phyloP scores from a whole-genome alignment of 345 rosid genomes.

The Gossypium longicalyx region DNA sequence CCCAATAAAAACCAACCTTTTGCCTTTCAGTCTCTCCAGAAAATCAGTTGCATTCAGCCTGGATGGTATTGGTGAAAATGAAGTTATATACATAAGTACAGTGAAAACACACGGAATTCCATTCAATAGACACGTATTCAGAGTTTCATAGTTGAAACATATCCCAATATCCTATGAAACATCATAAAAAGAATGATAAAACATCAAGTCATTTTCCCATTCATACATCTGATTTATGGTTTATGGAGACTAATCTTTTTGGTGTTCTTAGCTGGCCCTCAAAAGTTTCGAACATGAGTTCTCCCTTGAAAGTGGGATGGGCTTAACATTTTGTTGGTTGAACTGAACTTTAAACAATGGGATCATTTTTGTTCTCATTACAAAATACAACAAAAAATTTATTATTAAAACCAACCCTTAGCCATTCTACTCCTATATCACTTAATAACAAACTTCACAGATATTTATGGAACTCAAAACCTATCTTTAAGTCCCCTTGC shows the following conservation, averaged over 20 bases:
- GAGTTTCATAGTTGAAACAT: background rate
- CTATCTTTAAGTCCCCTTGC: too few relatives aligned
- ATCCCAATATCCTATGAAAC: too few relatives aligned
- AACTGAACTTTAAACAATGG: background rate
- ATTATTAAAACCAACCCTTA: too few relatives aligned
- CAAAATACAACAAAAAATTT: background rate
- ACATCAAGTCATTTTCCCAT: too few relatives aligned
- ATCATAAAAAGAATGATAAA: too few relatives aligned
- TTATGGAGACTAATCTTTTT: too few relatives aligned
- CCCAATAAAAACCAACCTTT: slow-evolving; percentile 80
- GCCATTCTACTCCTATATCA: background rate
- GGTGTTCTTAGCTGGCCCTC: too few relatives aligned
- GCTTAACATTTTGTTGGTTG: background rate
- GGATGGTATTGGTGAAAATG: slow-evolving; percentile 19
- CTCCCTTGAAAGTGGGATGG: too few relatives aligned
- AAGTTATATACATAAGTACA: background rate
- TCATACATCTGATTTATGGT: too few relatives aligned
- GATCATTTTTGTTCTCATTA: background rate
- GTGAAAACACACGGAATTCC: background rate
- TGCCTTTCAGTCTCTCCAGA: slow-evolving; percentile 54
- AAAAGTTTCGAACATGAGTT: too few relatives aligned
- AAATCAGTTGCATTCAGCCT: slow-evolving; percentile 50
- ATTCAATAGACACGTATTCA: background rate
- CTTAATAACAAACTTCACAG: too few relatives aligned
- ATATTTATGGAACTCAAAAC: background rate